Evolutionary conservation across 2,329 filamentous ascomycete genomes (phyloP).

Genomic region (Colletotrichum shisoi): DNA sequence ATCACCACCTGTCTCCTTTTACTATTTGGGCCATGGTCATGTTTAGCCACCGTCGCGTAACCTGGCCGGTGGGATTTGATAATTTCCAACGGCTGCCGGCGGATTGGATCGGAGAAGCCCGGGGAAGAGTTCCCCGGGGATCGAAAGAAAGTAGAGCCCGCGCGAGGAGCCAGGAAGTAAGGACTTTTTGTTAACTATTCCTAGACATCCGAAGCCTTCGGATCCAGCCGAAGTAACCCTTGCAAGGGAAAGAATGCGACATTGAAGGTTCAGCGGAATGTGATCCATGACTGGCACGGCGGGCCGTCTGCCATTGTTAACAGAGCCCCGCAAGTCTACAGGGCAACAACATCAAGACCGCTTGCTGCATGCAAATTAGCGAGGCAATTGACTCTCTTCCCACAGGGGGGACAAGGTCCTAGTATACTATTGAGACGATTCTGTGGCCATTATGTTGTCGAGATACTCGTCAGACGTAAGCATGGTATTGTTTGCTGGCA

Average conservation of each 20-base stretch:
- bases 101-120: background rate
- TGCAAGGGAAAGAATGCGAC: background rate
- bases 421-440: background rate
- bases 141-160: conserved; percentile 6
- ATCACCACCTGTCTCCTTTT: background rate
- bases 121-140: conserved; percentile 4
- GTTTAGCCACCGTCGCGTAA: background rate
- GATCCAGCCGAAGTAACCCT: background rate
- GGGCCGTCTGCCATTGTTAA: background rate
- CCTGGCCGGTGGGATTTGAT: background rate
- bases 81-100: conserved; percentile 21
- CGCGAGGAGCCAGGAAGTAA: conserved; percentile 4
- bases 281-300: background rate
- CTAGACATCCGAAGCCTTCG: conserved; percentile 5
- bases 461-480: background rate
- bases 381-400: background rate
- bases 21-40: background rate
- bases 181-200: background rate
- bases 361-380: background rate
- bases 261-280: background rate
- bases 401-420: background rate
- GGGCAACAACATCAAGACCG: background rate
- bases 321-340: background rate
- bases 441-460: background rate
- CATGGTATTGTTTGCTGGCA: background rate